These are phyloP conservation scores for Tieghemostelium lacteum DNA, from an alignment of 78 protist species.

Conservation along the genomic window DNA sequence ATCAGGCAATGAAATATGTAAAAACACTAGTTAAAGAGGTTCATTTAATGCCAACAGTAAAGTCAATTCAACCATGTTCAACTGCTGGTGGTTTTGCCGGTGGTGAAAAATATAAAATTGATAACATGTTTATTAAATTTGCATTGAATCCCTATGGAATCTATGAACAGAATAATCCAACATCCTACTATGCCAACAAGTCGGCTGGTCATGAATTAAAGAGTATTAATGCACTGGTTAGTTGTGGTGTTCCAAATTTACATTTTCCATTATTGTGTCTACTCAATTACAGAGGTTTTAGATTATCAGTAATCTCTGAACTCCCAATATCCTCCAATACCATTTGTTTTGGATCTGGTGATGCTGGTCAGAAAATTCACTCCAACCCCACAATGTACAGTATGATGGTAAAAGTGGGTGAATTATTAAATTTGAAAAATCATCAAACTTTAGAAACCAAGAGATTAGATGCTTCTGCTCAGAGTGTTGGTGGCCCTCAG, in stretches of 20 bases:
- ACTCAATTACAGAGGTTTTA: conserved; percentile 67
- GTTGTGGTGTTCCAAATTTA: conserved; percentile 65
- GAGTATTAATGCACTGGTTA: conserved; percentile 65
- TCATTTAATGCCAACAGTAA: conserved; percentile 20
- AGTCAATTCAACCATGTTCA: conserved; percentile 38
- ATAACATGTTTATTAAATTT: conserved; percentile 72
- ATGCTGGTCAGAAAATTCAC: conserved; percentile 73
- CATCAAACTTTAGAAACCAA: conserved; percentile 26
- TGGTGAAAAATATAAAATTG: conserved; percentile 52
- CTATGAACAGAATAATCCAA: conserved; percentile 53
- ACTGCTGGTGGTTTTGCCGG: conserved; percentile 68
- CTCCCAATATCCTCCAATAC: conserved; percentile 67
- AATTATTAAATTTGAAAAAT: conserved; percentile 41
- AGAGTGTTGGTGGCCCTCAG: neutral
- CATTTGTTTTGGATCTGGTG: conserved; percentile 62
- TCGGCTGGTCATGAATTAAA: conserved; percentile 70
- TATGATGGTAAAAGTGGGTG: conserved; percentile 75
- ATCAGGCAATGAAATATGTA: conserved; percentile 57
- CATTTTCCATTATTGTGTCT: conserved; percentile 82
- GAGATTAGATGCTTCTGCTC: neutral
- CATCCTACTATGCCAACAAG: conserved; percentile 51
- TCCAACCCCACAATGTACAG: conserved; percentile 43
- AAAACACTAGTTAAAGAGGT: conserved; percentile 68
- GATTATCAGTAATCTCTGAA: conserved; percentile 63
- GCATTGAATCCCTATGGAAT: conserved; percentile 62